Base-by-base conservation (phyloP, 306 rosid species). In the Glycine latifolia region DNA sequence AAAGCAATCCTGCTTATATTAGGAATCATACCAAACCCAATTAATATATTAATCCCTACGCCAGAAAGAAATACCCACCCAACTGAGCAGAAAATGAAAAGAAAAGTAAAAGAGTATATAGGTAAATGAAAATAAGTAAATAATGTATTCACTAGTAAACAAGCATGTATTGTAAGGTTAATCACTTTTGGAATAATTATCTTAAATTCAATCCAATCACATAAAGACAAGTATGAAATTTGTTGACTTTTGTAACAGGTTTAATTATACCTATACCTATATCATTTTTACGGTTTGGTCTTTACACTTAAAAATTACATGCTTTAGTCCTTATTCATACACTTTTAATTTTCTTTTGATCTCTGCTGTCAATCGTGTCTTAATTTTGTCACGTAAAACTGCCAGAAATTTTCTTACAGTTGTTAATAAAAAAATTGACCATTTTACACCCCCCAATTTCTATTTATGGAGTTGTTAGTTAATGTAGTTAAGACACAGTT, bases 1-100 rank as follows among this genome's bases (percentile, higher is more conserved):
- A 62, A 58, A 66, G 4, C 47, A 48, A 78, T 43, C 67, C 26
- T 26, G 20, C 47, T 48, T 15, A 15, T 39, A 66, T 4, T 9
- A 17, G 16, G 7, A 79, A 80, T 17, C 37, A 17, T 6, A 43
- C 62, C 54, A 48, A 26, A 73, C 67, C 39, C 74, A 78, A 26
- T 33, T 17, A 56, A 41, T 66, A 65, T 31, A 26, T 1, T 60
- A 60, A 58, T 58, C 6, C 35, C 33, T 8, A 16, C 35, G 12
- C 63, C 11, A 58, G 16, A 17, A 59, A 16, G 8, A 58, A 58
- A 20, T 3, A 59, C 39, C 41, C 67, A 26, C 62, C 33, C 43
- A 82, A 52, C 82, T 49, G 58, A 67, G 35, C 53, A 65, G 17
- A 60, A 17, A 15, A 2, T 17, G 3, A 5, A 52, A 49, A 31